A percentile compares a stretch with the other conserved stretches of the same genome.
Evolutionary conservation across 495 filamentous ascomycete species (phyloP).

Genomic region (Xylaria cubensis): DNA sequence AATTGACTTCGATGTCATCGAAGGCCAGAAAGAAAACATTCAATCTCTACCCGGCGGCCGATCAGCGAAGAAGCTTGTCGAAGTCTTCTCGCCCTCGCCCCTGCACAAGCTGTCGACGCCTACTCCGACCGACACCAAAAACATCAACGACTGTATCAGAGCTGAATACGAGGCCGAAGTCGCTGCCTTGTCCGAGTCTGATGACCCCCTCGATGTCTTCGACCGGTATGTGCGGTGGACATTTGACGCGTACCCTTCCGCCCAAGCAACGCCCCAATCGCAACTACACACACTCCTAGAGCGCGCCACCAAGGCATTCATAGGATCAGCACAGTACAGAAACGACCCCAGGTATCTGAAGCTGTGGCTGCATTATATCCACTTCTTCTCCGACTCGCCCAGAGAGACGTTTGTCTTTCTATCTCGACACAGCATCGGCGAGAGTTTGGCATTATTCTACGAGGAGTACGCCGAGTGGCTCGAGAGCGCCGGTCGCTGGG

Average conservation of each 20-base stretch:
- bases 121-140: conserved; percentile 71
- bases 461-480: conserved; percentile 96
- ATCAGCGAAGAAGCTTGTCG: conserved; percentile 87
- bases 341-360: conserved; percentile 94
- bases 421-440: conserved; percentile 85
- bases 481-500: conserved; percentile 84
- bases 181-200: conserved; percentile 76
- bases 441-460: conserved; percentile 90
- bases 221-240: conserved; percentile 98
- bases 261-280: conserved; percentile 88
- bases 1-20: conserved; percentile 95
- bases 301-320: conserved; percentile 87
- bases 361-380: conserved; percentile 92
- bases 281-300: conserved; percentile 89
- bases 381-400: conserved; percentile 88
- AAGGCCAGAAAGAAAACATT: conserved; percentile 96
- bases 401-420: conserved; percentile 92
- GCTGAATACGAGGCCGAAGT: conserved; percentile 88
- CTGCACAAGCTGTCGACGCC: conserved; percentile 63
- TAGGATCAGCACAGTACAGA: conserved; percentile 83
- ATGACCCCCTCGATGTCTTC: conserved; percentile 94
- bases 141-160: conserved; percentile 76
- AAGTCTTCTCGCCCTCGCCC: conserved; percentile 74
- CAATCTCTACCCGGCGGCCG: conserved; percentile 89
- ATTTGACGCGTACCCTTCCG: conserved; percentile 90